Percentiles rank a stretch among this genome's conserved stretches.
These are phyloP conservation scores for Xylaria acuta DNA, from an alignment of 495 filamentous ascomycete species.

Conservation along the genomic window DNA sequence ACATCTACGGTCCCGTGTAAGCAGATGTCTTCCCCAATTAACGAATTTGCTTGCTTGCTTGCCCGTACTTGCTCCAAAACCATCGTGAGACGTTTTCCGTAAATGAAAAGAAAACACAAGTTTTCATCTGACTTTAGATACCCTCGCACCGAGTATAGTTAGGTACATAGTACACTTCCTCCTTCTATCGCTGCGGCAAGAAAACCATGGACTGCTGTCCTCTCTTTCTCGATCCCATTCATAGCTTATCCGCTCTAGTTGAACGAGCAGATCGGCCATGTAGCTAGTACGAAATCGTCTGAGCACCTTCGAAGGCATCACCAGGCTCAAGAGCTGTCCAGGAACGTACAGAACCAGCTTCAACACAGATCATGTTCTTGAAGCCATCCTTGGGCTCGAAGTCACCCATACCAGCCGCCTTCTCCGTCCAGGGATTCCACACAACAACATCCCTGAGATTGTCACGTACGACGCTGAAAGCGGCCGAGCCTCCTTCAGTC, in stretches of 20 bases:
- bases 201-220: background rate
- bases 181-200: background rate
- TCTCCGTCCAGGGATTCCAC: conserved; percentile 96
- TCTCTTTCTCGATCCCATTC: background rate
- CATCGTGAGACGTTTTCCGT: background rate
- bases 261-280: conserved; percentile 2
- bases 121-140: background rate
- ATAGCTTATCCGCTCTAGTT: conserved; percentile 14
- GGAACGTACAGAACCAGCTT: conserved; percentile 80
- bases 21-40: background rate
- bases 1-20: background rate
- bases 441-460: conserved; percentile 86
- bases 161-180: background rate
- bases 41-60: conserved; percentile 2
- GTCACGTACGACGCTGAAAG: conserved; percentile 77
- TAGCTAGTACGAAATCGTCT: conserved; percentile 63
- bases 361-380: conserved; percentile 91
- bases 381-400: conserved; percentile 89
- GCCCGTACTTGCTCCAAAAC: background rate
- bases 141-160: background rate
- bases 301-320: conserved; percentile 88
- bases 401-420: conserved; percentile 80
- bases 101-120: background rate
- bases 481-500: conserved; percentile 62
- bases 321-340: conserved; percentile 87